Base-by-base conservation (phyloP, 1,284 basidiomycete genomes). In the Marasmius fiardii region DNA sequence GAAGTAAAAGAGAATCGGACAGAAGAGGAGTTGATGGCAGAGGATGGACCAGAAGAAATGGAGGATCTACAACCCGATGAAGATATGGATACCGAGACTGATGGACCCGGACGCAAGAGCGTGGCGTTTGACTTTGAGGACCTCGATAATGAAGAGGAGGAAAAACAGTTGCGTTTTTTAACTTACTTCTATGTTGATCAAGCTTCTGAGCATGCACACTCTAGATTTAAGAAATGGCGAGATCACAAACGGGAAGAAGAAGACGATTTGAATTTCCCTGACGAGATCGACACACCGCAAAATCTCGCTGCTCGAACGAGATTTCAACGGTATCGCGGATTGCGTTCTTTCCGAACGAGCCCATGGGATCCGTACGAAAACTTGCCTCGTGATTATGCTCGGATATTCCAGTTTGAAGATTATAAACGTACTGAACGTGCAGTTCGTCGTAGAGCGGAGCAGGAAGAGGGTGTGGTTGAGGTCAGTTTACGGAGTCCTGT, bases 281-380 rank as follows among this genome's bases (percentile, higher is more conserved):
- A 99, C 67, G 96, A 99, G 70, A 82, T 98, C n/a, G 96, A 99
- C 64, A 99, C 97, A 0, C 97, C 96, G 0, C 81, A 89, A 59
- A 89, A 97, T 60, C 76, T 91, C n/a, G 73, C 92, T 0, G 96
- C 95, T 0, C 78, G 84, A 11, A 81, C 82, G n/a, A 83, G 97
- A 4, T 98, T 99, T 73, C 92, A 94, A 63, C 83, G 96, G 34
- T 99, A 89, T 71, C 86, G 96, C 55, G 97, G 96, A 0, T 71
- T 99, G 70, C 87, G 88, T 54, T 94, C 91, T 12, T 92, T 99
- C 80, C 82, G 96, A 37, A 98, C 97, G 1, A 94, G 90, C 64
- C 91, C 92, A 20, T 99, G 96, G 96, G 96, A 99, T 70, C 88
- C 96, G 6, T 98, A 93, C 65, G 96, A 99, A 73, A 96, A 97